Evolutionary conservation across 257 asterid species (phyloP), one percentile per base, ranked within the genome.

Genomic region (Lithospermum erythrorhizon): DNA sequence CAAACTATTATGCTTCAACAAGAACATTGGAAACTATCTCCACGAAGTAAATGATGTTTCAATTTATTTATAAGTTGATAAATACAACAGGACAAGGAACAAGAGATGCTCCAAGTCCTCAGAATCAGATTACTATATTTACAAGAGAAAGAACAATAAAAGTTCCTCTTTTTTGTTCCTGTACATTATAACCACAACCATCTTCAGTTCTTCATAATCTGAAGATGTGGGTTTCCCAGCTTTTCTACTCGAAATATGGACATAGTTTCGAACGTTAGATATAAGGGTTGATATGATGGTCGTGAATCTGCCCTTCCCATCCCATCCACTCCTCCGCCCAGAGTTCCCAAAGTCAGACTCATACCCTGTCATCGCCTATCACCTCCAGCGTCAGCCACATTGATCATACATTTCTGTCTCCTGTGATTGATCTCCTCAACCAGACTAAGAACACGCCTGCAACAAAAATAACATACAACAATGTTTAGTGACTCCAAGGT

Each of bases 241-340:
- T 14, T n/a, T n/a, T 11, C 49, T 13, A 41, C 4, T 13, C 18
- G 49, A 41, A 41, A 41, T 41, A 41, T 41, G 13, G 18, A 41
- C 49, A 41, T 11, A 9, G 25, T 22, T 53, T n/a, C 24, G 16
- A 53, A 3, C 18, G 5, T 82, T 72, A 89, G 11, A 86, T 86
- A 78, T 84, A 84, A 65, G 97, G 95, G 32, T 88, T 91, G 57
- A 91, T 65, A 55, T 86, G 98, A 2, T 88, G 88, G 37, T 88
- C 95, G 2, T 90, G 75, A 61, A 86, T 88, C 95, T 9, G 91
- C 97, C 97, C 98, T 84, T 89, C 97, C 90, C 90, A 91, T 30
- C 97, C 98, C 95, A 84, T 91, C 97, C 96, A 91, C 59, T 91
- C 97, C 63, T 89, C 98, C n/a, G n/a, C n/a, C 97, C 95, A 89